Evolutionary conservation across 2,329 filamentous ascomycete species (phyloP), one percentile per base, ranked within the genome.

Genomic region (Xylariaceae sp.): DNA sequence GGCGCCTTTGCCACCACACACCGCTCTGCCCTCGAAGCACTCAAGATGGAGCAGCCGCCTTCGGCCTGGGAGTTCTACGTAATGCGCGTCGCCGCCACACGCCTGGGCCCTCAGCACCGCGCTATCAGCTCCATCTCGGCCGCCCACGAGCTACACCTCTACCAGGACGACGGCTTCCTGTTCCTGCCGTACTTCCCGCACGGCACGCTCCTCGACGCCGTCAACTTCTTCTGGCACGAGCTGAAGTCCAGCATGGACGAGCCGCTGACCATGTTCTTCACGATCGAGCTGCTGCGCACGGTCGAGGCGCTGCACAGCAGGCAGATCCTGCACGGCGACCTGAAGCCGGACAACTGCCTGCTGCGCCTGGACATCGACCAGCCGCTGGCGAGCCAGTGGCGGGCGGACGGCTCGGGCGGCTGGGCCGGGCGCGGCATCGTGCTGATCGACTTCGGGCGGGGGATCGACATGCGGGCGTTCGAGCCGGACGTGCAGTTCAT

Each of bases 31-130:
- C 80, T 95, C 3, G 92, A 97, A 73, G 95, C 95, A 1, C 81
- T 99, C 65, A 99, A 99, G 75, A 93, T 96, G 86, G 95, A 99
- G 75, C 84, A 89, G 29, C 91, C 93, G 0, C 90, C 93, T 0
- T 89, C 87, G 3, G 82, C 90, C 0, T 99, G 95, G 95, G 95
- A 99, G 70, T 99, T 98, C 70, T 90, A 96, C 75, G 96, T 99
- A 74, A 91, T 98, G 78, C 88, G 91, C 1, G 84, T 91, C 52
- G 86, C 90, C 1, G 90, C 93, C 61, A 79, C 83, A 20, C 89
- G 95, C 0, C 80, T 99, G 0, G 89, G 88, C 0, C 81, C 88
- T 1, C 83, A 82, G 26, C 77, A 89, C 57, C 87, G 93, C 14
- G 88, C 89, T 0, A 81, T 86, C 0, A 86, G 90, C 2, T 96